Evolutionary conservation across 2,329 filamentous ascomycete species (phyloP).

Genomic region (Aspergillus puulaauensis): DNA sequence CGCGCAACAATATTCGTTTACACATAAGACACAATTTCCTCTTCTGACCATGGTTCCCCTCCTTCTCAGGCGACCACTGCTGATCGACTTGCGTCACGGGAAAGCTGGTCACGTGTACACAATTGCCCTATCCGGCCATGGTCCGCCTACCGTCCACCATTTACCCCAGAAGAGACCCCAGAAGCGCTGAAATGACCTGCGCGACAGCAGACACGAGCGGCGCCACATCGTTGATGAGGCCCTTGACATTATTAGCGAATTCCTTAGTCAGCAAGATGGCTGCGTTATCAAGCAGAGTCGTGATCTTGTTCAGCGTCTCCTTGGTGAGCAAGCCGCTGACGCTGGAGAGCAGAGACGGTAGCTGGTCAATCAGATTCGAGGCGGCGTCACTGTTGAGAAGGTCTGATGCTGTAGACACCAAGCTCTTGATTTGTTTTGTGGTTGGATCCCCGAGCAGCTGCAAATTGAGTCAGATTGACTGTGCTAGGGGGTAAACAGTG

Average conservation of each 20-base stretch:
- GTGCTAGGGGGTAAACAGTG: no score
- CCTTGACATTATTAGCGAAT: slow-evolving; percentile 4
- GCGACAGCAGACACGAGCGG: slow-evolving; percentile 10
- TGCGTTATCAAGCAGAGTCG: slow-evolving; percentile 7
- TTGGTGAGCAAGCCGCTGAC: slow-evolving; percentile 8
- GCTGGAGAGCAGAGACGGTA: slow-evolving; percentile 4
- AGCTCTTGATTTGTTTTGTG: slow-evolving; percentile 6
- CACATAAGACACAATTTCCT: no score
- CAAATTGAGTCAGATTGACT: no score
- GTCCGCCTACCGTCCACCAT: background rate
- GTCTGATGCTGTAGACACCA: slow-evolving; percentile 1
- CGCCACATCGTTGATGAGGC: slow-evolving; percentile 11
- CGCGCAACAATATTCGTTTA: no score
- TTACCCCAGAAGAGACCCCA: slow-evolving; percentile 8
- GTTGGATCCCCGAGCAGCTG: slow-evolving; percentile 6
- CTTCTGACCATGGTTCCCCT: no score
- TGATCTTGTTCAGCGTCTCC: slow-evolving; percentile 1
- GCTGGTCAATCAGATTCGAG: slow-evolving; percentile 2
- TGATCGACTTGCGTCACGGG: no score
- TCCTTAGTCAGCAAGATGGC: slow-evolving; percentile 4
- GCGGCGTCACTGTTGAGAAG: slow-evolving; percentile 7
- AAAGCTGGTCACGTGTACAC: no score
- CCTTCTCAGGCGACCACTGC: no score
- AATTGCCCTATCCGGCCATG: no score
- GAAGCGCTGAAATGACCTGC: slow-evolving; percentile 11